Evolutionary conservation across 2,329 filamentous ascomycete species (phyloP), one percentile per base, ranked within the genome.

Genomic region (Colletotrichum somersetense): DNA sequence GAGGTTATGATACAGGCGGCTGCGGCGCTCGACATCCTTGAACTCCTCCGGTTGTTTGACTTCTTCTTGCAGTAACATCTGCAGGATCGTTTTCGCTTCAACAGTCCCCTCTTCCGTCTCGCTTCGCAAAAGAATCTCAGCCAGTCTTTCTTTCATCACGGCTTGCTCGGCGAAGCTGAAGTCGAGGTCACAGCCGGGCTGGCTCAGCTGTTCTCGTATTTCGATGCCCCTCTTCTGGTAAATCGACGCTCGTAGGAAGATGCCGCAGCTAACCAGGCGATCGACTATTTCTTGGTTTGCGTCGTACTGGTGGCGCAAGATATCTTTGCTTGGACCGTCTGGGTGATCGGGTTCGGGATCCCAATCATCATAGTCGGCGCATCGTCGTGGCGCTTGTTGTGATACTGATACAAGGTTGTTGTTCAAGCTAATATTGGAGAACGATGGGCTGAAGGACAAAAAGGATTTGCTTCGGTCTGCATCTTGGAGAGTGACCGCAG

Each of bases 1-100:
- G 12, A 80, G 75, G n/a, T 79, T 77, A 35, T 79, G 76, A 50
- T 78, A 76, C 16, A 80, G 62, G 5, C 73, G 71, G n/a, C 73
- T 66, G 0, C 67, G 66, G 11, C 73, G 62, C 42, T 66, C 73
- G n/a, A 62, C 67, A 26, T 74, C 52, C 7, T 38, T 59, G 6
- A 73, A 33, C 3, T 71, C 73, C 57, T 78, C 76, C 8, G 73
- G 62, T 23, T 71, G 73, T 1, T 66, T 73, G 2, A 73, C 48
- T 30, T 74, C 73, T 30, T 76, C 72, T 12, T 74, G 35, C 20
- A 80, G 53, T 2, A 80, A 50, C 3, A 71, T 44, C 30, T 76
- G 58, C 2, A 80, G 48, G 26, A 76, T 73, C 0, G 50, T 52
- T 56, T 75, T 76, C 2, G 76, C 77, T 68, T 79, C 75, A 7